Conservation (phyloP, 768 basidiomycete species). For the Mycena leptocephala region DNA sequence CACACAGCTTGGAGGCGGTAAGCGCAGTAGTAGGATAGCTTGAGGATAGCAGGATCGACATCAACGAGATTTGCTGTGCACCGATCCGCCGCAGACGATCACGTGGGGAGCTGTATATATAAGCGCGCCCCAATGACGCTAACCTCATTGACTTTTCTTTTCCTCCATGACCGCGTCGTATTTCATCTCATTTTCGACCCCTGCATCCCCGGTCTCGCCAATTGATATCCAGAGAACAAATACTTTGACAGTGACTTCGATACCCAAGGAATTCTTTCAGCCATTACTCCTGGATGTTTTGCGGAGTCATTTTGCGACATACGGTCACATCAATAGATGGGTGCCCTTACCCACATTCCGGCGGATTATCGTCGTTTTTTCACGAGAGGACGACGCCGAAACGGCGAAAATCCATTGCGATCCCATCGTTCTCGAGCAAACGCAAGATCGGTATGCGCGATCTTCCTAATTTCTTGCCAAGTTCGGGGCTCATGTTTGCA, state of each 20-base stretch:
- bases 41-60: no score
- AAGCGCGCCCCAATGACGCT: background rate
- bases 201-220: constrained; percentile 31
- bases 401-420: constrained; percentile 78
- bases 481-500: background rate
- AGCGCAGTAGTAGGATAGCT: no score
- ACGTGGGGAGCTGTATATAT: background rate
- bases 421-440: constrained; percentile 72
- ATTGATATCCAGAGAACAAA: constrained; percentile 69
- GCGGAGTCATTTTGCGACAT: constrained; percentile 79
- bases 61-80: background rate
- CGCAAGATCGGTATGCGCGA: constrained; percentile 67
- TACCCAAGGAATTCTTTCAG: constrained; percentile 87
- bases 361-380: constrained; percentile 88
- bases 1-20: constrained; percentile 3
- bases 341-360: constrained; percentile 88
- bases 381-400: constrained; percentile 74
- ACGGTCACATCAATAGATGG: constrained; percentile 93
- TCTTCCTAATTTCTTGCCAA: constrained; percentile 16
- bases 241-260: constrained; percentile 84
- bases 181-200: constrained; percentile 35
- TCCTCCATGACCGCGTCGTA: constrained; percentile 29
- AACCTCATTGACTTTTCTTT: background rate
- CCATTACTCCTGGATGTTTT: constrained; percentile 78
- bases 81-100: background rate